phyloP scores from a whole-genome alignment of 2,329 filamentous ascomycete species.

The Ophiostoma ulmi region DNA sequence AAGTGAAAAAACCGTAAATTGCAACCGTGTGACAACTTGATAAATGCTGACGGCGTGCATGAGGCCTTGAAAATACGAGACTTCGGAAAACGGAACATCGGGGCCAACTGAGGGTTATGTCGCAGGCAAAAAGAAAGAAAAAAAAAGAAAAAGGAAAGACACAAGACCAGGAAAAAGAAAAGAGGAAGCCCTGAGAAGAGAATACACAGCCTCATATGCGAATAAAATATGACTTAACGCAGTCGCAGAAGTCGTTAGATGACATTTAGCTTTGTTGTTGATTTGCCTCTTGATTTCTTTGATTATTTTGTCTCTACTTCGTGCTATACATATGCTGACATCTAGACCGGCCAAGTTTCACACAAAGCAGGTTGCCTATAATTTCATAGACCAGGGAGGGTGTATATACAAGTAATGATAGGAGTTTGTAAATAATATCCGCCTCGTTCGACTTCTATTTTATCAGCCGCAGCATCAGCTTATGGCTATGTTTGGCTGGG shows the following conservation, averaged over 20 bases:
- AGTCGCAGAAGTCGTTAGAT: background rate
- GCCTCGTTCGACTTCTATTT: background rate
- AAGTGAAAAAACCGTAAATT: background rate
- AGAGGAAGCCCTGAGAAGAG: background rate
- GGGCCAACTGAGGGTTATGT: background rate
- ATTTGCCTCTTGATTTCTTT: background rate
- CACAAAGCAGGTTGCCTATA: too few relatives aligned
- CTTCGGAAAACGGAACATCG: background rate
- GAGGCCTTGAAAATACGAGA: background rate
- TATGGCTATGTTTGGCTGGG: background rate
- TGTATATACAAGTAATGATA: too few relatives aligned
- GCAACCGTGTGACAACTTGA: background rate
- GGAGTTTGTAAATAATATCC: too few relatives aligned
- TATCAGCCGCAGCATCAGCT: background rate
- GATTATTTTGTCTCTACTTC: background rate
- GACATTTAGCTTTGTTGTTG: background rate
- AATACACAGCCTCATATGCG: background rate
- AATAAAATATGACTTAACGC: background rate
- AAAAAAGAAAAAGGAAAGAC: background rate
- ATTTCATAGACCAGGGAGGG: too few relatives aligned
- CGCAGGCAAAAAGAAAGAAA: background rate
- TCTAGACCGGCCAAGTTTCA: too few relatives aligned
- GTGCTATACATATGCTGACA: background rate
- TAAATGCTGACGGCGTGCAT: slow-evolving; percentile 7
- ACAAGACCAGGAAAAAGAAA: background rate